These are phyloP conservation scores for Lipomyces sp. DNA, from an alignment of 805 yeast species.

Conservation along the genomic window DNA sequence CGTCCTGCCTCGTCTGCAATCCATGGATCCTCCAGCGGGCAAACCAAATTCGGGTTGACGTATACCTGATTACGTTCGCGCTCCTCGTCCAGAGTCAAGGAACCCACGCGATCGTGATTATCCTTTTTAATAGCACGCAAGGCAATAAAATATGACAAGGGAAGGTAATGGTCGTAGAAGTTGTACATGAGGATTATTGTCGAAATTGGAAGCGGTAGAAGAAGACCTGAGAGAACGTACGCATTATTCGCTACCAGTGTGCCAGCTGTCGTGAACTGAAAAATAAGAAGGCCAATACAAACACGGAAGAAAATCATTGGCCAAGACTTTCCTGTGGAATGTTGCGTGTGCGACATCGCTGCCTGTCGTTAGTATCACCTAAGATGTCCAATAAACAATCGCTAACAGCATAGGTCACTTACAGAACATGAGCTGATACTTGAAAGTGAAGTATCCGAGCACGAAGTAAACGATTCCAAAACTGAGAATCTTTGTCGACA, in stretches of 20 bases:
- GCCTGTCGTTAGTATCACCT: neutral
- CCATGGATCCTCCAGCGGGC: constrained; percentile 83
- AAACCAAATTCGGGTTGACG: constrained; percentile 73
- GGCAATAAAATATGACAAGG: constrained; percentile 84
- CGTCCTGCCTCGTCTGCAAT: constrained; percentile 50
- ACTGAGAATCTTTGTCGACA: constrained; percentile 83
- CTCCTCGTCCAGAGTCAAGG: constrained; percentile 73
- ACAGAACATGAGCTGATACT: constrained; percentile 79
- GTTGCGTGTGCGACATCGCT: constrained; percentile 90
- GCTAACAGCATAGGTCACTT: constrained; percentile 6
- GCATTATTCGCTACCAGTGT: constrained; percentile 82
- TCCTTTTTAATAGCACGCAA: constrained; percentile 61
- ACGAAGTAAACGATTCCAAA: constrained; percentile 85
- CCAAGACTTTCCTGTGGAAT: constrained; percentile 97
- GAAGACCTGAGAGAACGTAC: constrained; percentile 68
- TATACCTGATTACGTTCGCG: constrained; percentile 74
- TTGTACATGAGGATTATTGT: constrained; percentile 73
- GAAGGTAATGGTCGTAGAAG: constrained; percentile 79
- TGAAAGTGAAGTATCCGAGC: constrained; percentile 85
- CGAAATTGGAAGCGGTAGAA: constrained; percentile 76
- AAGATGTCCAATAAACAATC: neutral
- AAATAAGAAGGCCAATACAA: constrained; percentile 75
- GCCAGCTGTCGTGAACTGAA: constrained; percentile 93
- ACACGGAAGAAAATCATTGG: constrained; percentile 84
- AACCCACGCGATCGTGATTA: constrained; percentile 35